Evolutionary conservation across 345 rosid species (phyloP), one percentile per base, ranked within the genome.

Genomic region (Atalantia buxifolia): DNA sequence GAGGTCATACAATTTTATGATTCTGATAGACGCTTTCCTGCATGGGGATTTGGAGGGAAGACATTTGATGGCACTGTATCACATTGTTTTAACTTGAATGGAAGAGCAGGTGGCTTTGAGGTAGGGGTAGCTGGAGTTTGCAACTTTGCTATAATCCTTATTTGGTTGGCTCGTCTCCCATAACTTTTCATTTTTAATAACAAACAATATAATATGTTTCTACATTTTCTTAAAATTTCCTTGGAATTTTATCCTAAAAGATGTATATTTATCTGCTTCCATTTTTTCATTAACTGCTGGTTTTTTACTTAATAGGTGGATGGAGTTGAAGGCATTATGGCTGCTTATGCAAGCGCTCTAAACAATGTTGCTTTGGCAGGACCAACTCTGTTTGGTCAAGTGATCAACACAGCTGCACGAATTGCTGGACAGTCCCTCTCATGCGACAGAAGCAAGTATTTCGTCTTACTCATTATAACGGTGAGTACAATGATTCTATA

Each of bases 1-100:
- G 92, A 95, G 84, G 97, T 93, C 4, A 87, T 93, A 65, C 93
- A 95, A 77, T 91, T 95, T 79, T 93, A 95, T 35, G 98, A 93
- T 87, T 86, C 93, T 14, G 97, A 95, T 79, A 87, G 79, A 72
- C 84, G 87, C 31, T 95, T 93, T 80, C 91, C 97, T 33, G 94
- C 97, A 5, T 93, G 95, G 98, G 98, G 97, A 27, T 95, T 93
- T 75, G 98, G 98, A 31, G 98, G 93, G 81, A 89, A 88, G 85
- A 85, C 92, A 24, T 74, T 80, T 18, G 69, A 79, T 77, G 89
- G 92, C 60, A 40, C 79, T 1, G 74, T 95, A 53, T 95, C 98
- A 14, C 98, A 95, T 82, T 92, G 93, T 78, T 95, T 92, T 80
- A 89, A 92, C 89, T 81, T 95, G 87, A 92, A 86, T 77, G 90